Base-by-base conservation (phyloP, 768 basidiomycete species). In the Boletus vinaceobasis region DNA sequence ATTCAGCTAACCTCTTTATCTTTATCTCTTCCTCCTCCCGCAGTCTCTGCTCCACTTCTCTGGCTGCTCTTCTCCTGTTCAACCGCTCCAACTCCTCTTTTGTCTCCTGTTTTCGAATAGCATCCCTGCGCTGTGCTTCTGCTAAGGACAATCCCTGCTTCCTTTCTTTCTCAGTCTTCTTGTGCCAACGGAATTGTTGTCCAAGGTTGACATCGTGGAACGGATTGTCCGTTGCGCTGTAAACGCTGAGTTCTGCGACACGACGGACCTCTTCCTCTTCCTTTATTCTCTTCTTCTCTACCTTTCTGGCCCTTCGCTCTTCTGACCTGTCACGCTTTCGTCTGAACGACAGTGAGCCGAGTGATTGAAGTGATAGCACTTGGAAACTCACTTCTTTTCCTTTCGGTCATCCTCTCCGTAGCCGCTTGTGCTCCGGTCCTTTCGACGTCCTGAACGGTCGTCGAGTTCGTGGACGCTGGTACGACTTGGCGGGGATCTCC, bases 181-280 rank as follows among this genome's bases (percentile, higher is more conserved):
- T 99, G 75, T 94, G 91, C 97, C 97, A 99, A 54, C 90, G 86
- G 72, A 99, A 99, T 69, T 95, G 93, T 67, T 98, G 92, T 21
- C 87, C 88, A 32, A 98, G 86, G 71, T 98, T 98, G 58, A 92
- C 87, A 64, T 98, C 97, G 73, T 97, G 93, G 77, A 98, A 99
- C 0, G 97, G 97, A 66, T 98, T 99, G 78, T 98, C 95, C 13
- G 87, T 86, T 44, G 94, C 91, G 61, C 93, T 94, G 77, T 98
- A 98, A 60, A 97, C 88, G 60, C 93, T 95, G 40, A 98, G 81
- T 72, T 98, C 96, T 10, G 93, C 93, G 15, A 97, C 87, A 62
- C 89, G 87, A 27, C 95, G 86, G 23, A 90, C 88, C 65, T 97
- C 93, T 63, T 96, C 94, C 60, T 93, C 91, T 53, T 91, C 89